These are phyloP conservation scores for Fraxinus floribunda DNA, from an alignment of 305 asterid species.

Conservation along the genomic window DNA sequence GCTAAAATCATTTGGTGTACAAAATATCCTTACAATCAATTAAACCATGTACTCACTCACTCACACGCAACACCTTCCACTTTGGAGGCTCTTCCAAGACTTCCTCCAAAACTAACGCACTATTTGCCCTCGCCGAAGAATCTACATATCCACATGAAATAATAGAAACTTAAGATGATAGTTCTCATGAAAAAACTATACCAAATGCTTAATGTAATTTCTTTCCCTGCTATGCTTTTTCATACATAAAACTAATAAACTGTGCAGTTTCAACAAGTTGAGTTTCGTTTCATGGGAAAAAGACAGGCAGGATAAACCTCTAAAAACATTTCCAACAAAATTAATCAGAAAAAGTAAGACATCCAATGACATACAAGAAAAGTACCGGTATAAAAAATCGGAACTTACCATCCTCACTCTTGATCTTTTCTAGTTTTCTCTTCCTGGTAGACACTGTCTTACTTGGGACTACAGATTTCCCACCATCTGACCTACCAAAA, in stretches of 20 bases:
- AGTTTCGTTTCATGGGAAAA: constrained; percentile 3
- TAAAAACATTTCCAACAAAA: constrained; percentile 12
- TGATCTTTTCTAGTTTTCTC: constrained; percentile 63
- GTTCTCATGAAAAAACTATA: constrained; percentile 11
- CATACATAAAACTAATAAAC: constrained; percentile 9
- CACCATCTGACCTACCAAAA: constrained; percentile 70
- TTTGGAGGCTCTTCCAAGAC: constrained; percentile 89
- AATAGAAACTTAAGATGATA: constrained; percentile 21
- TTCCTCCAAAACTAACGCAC: constrained; percentile 68
- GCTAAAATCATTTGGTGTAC: constrained; percentile 7
- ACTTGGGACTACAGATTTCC: constrained; percentile 48
- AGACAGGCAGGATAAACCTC: neutral
- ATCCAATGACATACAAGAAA: constrained; percentile 15
- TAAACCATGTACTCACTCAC: constrained; percentile 56
- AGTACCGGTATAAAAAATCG: neutral
- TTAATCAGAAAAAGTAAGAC: constrained; percentile 5
- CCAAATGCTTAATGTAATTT: constrained; percentile 16
- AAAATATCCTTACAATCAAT: neutral
- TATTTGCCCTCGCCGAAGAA: constrained; percentile 50
- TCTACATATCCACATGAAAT: constrained; percentile 37
- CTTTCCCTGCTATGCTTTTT: constrained; percentile 11
- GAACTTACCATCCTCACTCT: constrained; percentile 62
- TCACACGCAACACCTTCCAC: constrained; percentile 98
- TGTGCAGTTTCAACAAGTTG: constrained; percentile 11
- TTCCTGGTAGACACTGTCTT: constrained; percentile 48